Evolutionary conservation across 2,329 filamentous ascomycete species (phyloP), one percentile per base, ranked within the genome.

Genomic region (Stachybotrys chartarum): DNA sequence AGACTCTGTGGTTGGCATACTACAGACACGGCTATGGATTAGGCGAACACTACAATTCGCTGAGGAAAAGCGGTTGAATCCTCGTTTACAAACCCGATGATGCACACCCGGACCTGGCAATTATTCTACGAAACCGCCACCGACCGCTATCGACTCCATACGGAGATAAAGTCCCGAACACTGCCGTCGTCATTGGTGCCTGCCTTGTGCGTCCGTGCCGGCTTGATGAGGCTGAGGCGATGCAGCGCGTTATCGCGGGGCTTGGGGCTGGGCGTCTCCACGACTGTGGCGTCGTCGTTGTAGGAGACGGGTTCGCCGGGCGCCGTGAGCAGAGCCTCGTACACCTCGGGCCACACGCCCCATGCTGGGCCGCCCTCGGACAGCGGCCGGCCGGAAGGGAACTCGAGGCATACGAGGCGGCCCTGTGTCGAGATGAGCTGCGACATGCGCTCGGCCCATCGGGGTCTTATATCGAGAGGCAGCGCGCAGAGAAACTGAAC

Each of bases 11-110:
- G 93, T 71, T 99, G 71, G 93, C 91, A 42, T 99, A 97, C 72
- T 97, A 97, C 72, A 82, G 89, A 64, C 91, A 97, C 75, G 90
- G 90, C 51, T 97, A 95, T 70, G 93, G 93, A 1, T 76, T 99
- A 52, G 94, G 94, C 12, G 94, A 97, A 75, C 94, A 99, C 74
- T 99, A 99, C 73, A 99, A 99, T 69, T 96, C 92, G 54, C 72
- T 99, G 68, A 72, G 83, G 62, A 81, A 77, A 65, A 66, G 65
- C 61, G 60, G 63, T 61, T 64, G 54, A 55, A n/a, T 54, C 14
- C 10, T 10, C 8, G 35, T 42, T 42, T 42, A 14, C 14, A 14
- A 42, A 10, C 5, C 24, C 24, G 24, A 24, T 24, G 3, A 4
- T 24, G 4, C 24, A 24, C 24, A 4, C 24, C 24, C 24, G 24